Conservation (phyloP, 371 early-diverging fungal genomes). For the Mortierella sp. region DNA sequence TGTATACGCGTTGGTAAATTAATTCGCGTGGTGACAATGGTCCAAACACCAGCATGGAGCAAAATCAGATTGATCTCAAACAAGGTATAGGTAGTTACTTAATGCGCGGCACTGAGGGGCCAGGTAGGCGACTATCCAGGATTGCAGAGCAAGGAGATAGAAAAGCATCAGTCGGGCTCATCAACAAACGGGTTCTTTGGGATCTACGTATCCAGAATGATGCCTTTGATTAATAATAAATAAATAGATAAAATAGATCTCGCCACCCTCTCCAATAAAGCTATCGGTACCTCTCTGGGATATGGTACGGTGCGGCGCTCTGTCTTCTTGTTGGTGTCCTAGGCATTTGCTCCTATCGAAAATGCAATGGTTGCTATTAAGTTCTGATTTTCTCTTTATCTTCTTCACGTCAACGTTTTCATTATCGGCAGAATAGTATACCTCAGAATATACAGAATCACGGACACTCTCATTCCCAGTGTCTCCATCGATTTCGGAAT, state of each 20-base stretch:
- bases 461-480: not conserved
- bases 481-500: not conserved
- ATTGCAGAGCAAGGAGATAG: not conserved
- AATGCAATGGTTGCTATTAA: not conserved
- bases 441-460: not conserved
- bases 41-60: too few species aligned
- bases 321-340: not conserved
- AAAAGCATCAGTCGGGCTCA: not conserved
- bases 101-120: not conserved
- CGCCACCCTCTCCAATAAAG: not conserved
- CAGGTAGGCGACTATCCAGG: not conserved
- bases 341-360: too few species aligned
- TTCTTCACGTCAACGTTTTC: not conserved
- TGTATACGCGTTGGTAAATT: not conserved
- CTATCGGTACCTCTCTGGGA: not conserved
- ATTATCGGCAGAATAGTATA: too few species aligned
- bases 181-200: not conserved
- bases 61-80: not conserved
- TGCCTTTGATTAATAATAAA: too few species aligned
- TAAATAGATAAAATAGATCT: too few species aligned
- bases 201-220: not conserved
- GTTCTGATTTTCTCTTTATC: not conserved
- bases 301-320: not conserved
- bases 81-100: not conserved
- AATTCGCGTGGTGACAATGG: not conserved